Evolutionary conservation across 495 filamentous ascomycete species (phyloP).

Genomic region (Clohesyomyces aquaticus): DNA sequence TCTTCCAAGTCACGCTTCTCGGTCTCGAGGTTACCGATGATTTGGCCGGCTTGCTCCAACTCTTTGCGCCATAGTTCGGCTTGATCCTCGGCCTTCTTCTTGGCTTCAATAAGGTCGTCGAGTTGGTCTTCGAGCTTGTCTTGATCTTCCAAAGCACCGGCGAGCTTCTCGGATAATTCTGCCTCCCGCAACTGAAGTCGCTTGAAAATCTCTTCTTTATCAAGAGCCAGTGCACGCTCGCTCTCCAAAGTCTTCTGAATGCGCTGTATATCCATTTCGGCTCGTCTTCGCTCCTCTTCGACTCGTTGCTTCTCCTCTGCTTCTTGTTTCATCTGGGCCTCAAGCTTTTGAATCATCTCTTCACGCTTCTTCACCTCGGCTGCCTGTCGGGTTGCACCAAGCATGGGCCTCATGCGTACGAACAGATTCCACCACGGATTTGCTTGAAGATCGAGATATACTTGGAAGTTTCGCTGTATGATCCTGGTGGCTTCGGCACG

Average conservation of each 20-base stretch:
- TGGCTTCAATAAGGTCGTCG: slow-evolving; percentile 84
- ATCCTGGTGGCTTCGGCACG: slow-evolving; percentile 92
- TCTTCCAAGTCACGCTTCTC: slow-evolving; percentile 77
- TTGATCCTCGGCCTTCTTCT: slow-evolving; percentile 85
- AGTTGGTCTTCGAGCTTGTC: slow-evolving; percentile 91
- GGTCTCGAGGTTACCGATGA: slow-evolving; percentile 80
- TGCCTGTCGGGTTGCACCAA: slow-evolving; percentile 87
- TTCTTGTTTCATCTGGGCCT: slow-evolving; percentile 80
- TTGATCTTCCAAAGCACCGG: slow-evolving; percentile 92
- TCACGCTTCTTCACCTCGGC: slow-evolving; percentile 92
- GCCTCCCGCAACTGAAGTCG: slow-evolving; percentile 85
- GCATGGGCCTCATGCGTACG: slow-evolving; percentile 90
- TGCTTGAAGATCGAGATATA: slow-evolving; percentile 83
- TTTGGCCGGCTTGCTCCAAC: slow-evolving; percentile 85
- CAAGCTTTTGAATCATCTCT: slow-evolving; percentile 85
- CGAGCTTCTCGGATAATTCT: slow-evolving; percentile 87
- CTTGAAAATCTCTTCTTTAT: slow-evolving; percentile 99
- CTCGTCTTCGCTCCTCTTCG: slow-evolving; percentile 89
- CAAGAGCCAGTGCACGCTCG: slow-evolving; percentile 88
- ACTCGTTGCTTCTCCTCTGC: slow-evolving; percentile 72
- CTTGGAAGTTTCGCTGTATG: slow-evolving; percentile 88
- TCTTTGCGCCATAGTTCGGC: slow-evolving; percentile 76
- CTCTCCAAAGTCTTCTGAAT: slow-evolving; percentile 93
- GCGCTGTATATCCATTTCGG: slow-evolving; percentile 81
- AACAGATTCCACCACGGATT: slow-evolving; percentile 98